Evolutionary conservation across 768 basidiomycete species (phyloP).

Genomic region (Russula dissimulans): DNA sequence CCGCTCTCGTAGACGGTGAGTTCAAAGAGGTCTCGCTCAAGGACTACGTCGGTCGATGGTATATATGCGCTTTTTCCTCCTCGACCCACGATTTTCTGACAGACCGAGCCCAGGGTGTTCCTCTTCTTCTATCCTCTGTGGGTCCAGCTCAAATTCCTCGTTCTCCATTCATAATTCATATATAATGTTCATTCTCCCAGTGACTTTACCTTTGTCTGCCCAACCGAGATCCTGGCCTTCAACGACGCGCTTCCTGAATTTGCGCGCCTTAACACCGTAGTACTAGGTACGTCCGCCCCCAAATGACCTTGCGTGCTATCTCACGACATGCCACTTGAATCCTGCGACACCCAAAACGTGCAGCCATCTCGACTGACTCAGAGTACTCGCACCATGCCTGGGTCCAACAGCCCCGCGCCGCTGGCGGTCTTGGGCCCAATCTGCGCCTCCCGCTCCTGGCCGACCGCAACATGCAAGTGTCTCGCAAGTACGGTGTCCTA

Average conservation of each 20-base stretch:
- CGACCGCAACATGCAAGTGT: constrained; percentile 69
- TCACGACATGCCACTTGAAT: not conserved
- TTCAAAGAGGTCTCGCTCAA: constrained; percentile 72
- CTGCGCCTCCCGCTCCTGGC: constrained; percentile 78
- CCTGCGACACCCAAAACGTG: not conserved
- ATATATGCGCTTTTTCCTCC: constrained; percentile 19
- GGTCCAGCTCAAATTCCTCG: constrained; percentile 24
- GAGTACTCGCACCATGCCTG: constrained; percentile 83
- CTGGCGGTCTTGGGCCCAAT: constrained; percentile 86
- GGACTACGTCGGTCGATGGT: constrained; percentile 80
- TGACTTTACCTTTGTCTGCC: constrained; percentile 86
- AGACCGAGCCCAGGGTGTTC: constrained; percentile 58
- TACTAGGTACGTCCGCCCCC: constrained; percentile 49
- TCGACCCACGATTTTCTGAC: not conserved
- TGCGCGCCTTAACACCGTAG: constrained; percentile 58
- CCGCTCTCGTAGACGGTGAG: constrained; percentile 64
- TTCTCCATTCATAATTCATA: not conserved
- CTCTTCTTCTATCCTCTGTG: constrained; percentile 93
- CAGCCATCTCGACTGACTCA: constrained; percentile 83
- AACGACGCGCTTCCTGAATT: constrained; percentile 78
- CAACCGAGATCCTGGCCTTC: constrained; percentile 94
- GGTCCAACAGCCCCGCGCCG: constrained; percentile 70
- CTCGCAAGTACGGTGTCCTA: constrained; percentile 81
- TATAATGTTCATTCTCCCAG: constrained; percentile 28
- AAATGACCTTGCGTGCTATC: too few species aligned